phyloP scores from a whole-genome alignment of 2,329 filamentous ascomycete genomes.

The Malbranchea cinnamomea region DNA sequence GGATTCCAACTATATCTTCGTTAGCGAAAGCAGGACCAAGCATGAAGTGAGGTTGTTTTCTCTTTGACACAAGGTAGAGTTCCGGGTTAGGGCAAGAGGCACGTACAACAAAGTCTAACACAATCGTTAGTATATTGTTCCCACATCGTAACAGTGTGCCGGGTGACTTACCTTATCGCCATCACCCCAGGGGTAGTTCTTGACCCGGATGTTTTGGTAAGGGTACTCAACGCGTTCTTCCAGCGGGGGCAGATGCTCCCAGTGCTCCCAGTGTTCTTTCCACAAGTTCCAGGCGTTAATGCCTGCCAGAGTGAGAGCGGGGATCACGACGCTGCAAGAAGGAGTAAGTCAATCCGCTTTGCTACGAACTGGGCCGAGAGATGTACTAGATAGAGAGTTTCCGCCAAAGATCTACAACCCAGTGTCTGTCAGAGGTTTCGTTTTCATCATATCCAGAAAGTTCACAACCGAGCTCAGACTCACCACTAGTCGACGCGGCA shows the following conservation, averaged over 20 bases:
- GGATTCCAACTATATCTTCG: constrained; percentile 69
- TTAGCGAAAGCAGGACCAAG: constrained; percentile 1
- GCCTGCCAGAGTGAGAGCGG: constrained; percentile 53
- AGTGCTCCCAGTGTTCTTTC: constrained; percentile 96
- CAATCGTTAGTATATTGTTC: constrained; percentile 5
- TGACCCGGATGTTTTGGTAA: constrained; percentile 94
- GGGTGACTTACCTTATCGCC: constrained; percentile 66
- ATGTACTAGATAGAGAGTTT: constrained; percentile 87
- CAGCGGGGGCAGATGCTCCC: constrained; percentile 65
- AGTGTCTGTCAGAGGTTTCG: constrained; percentile 15
- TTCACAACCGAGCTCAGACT: constrained; percentile 7
- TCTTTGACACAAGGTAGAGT: no score
- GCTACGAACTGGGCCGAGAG: constrained; percentile 3
- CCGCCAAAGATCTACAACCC: constrained; percentile 74
- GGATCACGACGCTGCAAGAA: constrained; percentile 55
- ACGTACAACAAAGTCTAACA: constrained; percentile 52
- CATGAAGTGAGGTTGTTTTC: no score
- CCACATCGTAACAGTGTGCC: constrained; percentile 1
- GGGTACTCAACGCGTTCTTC: constrained; percentile 88
- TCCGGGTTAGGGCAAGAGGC: constrained; percentile 4
- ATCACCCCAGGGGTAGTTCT: constrained; percentile 90
- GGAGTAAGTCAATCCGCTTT: no score
- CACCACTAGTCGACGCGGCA: constrained; percentile 69
- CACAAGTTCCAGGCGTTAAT: constrained; percentile 84
- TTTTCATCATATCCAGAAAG: not conserved